Base-by-base conservation (phyloP, 345 rosid species). In the Syzygium aqueum region DNA sequence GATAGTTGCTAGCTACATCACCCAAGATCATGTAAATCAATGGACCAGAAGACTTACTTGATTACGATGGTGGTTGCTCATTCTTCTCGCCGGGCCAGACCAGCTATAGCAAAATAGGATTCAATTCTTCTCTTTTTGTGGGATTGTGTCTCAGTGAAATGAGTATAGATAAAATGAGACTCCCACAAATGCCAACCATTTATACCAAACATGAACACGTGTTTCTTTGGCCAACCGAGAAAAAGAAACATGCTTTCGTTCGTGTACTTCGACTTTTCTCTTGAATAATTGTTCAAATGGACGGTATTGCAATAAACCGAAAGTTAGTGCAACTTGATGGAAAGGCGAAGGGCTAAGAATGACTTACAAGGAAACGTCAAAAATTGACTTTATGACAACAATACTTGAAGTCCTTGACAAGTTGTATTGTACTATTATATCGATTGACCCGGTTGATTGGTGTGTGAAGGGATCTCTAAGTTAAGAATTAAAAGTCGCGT, bases 381-480 rank as follows among this genome's bases (percentile, higher is more conserved):
- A 56, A 56, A 56, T 56, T 56, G 61, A 56, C n/a, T 56, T 56
- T 56, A 56, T 56, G 61, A 23, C n/a, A 10, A 56, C 27, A 4
- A 10, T 5, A 1, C 11, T 3, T 3, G 27, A 22, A 56, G 61
- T 22, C 61, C n/a, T 56, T 56, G 3, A 56, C 13, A 56, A 56
- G 25, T 56, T 4, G n/a, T n/a, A 10, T 4, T 56, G 0, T 23
- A 0, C 61, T 10, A 9, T 22, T 5, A 23, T 23, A 1, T 56
- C 12, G 12, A 27, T 56, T 56, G 61, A 27, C 5, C 0, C 61
- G 9, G 21, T 0, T 53, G 57, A 53, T 53, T 53, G 57, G 25
- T 7, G 57, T 16, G 8, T 53, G 21, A 53, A 53, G 8, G 56
- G 56, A 53, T 53, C 11, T 57, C 63, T 57, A 57, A 57, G 63